Conservation (phyloP, 495 filamentous ascomycete genomes). For the Penicillium ochrochloron region DNA sequence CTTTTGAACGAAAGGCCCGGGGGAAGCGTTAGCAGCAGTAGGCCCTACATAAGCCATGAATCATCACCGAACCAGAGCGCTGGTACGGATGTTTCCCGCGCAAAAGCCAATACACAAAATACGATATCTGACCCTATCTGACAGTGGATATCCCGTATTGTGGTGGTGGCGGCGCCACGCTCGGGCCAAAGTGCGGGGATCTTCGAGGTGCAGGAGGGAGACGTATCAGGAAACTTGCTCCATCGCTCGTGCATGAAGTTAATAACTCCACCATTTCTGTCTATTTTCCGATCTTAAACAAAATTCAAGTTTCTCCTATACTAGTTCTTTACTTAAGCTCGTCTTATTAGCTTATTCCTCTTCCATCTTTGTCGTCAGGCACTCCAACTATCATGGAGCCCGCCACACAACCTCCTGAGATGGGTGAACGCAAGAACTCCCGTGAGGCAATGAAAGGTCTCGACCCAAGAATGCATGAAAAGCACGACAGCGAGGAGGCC, state of each 20-base stretch:
- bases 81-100: neutral
- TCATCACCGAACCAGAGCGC: neutral
- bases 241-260: slow-evolving; percentile 1
- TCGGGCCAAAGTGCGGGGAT: slow-evolving; percentile 10
- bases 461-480: slow-evolving; percentile 7
- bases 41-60: neutral
- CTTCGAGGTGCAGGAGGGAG: neutral
- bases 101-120: neutral
- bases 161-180: slow-evolving; percentile 2
- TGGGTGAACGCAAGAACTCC: neutral
- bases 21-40: neutral
- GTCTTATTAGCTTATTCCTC: neutral
- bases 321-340: neutral
- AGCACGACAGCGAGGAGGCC: slow-evolving; percentile 19
- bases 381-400: slow-evolving; percentile 10
- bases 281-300: neutral
- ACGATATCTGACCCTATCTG: slow-evolving; percentile 13
- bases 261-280: neutral
- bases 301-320: neutral
- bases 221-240: slow-evolving; percentile 15
- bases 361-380: neutral
- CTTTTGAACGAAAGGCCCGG: neutral
- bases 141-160: neutral
- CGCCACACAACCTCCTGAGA: neutral
- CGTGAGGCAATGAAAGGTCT: slow-evolving; percentile 8